Conservation (phyloP, 768 basidiomycete genomes). For the Krasilnikovozyma curviuscula region DNA sequence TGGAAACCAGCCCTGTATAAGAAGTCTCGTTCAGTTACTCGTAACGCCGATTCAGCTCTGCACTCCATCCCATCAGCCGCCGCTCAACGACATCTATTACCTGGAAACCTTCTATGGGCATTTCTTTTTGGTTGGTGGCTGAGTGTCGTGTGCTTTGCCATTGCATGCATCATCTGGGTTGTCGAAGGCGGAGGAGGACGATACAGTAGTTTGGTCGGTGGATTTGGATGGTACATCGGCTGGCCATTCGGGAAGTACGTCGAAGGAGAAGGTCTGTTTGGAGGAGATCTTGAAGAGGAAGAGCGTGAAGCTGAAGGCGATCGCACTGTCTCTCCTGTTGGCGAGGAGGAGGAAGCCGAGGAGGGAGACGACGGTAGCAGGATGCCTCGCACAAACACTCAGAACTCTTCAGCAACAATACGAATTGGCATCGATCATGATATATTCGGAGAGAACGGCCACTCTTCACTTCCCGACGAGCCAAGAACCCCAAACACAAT, state of each 20-base stretch:
- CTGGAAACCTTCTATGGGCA: conserved; percentile 87
- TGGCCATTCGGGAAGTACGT: conserved; percentile 99
- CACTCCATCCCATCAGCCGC: conserved; percentile 83
- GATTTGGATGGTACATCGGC: conserved; percentile 83
- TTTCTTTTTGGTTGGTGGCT: conserved; percentile 88
- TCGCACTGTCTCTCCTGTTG: conserved; percentile 24
- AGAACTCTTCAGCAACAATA: neutral
- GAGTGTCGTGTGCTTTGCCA: conserved; percentile 43
- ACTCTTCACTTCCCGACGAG: too few relatives aligned
- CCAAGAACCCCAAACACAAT: too few relatives aligned
- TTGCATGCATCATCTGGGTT: conserved; percentile 49
- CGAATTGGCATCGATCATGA: conserved; percentile 2
- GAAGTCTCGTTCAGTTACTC: conserved; percentile 87
- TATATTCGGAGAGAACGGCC: conserved; percentile 2
- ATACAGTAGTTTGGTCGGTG: conserved; percentile 71
- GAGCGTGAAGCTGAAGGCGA: conserved; percentile 23
- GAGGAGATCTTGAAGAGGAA: conserved; percentile 20
- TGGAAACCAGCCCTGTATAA: conserved; percentile 99
- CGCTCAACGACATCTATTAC: conserved; percentile 76
- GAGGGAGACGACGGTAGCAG: conserved; percentile 23
- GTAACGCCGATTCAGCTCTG: conserved; percentile 82
- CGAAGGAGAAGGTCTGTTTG: conserved; percentile 42
- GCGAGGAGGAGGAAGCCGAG: too few relatives aligned
- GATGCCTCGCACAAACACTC: neutral
- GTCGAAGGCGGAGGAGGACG: conserved; percentile 48